Conservation (phyloP, 805 yeast genomes). For the Yamadazyma paraphyllophila region DNA sequence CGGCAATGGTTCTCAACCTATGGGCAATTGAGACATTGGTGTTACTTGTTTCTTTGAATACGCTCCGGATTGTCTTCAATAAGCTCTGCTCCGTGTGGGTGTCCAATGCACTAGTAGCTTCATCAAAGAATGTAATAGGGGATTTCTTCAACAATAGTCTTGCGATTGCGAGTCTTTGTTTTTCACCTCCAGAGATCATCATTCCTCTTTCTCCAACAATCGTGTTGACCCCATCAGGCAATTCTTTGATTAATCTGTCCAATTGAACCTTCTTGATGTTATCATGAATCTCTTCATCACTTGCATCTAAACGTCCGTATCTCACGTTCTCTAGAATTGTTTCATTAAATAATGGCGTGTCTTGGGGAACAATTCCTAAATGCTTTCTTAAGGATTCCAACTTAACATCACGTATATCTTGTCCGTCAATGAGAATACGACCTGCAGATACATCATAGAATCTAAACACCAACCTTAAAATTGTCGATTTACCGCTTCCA, state of each 20-base stretch:
- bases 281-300: slow-evolving; percentile 63
- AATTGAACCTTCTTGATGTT: slow-evolving; percentile 73
- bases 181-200: slow-evolving; percentile 99
- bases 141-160: slow-evolving; percentile 82
- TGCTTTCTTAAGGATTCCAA: slow-evolving; percentile 69
- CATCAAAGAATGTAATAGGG: slow-evolving; percentile 92
- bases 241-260: slow-evolving; percentile 54
- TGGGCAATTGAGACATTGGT: slow-evolving; percentile 95
- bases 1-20: slow-evolving; percentile 88
- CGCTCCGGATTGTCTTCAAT: slow-evolving; percentile 65
- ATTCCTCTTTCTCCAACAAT: slow-evolving; percentile 96
- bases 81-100: slow-evolving; percentile 92
- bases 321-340: slow-evolving; percentile 83
- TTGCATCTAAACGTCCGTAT: slow-evolving; percentile 75
- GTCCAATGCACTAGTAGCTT: slow-evolving; percentile 94
- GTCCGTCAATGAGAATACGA: slow-evolving; percentile 80
- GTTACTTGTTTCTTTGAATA: slow-evolving; percentile 55
- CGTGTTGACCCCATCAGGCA: slow-evolving; percentile 84
- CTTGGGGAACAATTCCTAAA: slow-evolving; percentile 96
- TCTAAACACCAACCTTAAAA: slow-evolving; percentile 77
- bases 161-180: slow-evolving; percentile 92
- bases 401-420: slow-evolving; percentile 73
- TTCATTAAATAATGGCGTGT: slow-evolving; percentile 92
- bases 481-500: slow-evolving; percentile 93
- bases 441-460: slow-evolving; percentile 85